Evolutionary conservation across 2,329 filamentous ascomycete genomes (phyloP), one percentile per base, ranked within the genome.

Genomic region (Coniochaeta sp.): DNA sequence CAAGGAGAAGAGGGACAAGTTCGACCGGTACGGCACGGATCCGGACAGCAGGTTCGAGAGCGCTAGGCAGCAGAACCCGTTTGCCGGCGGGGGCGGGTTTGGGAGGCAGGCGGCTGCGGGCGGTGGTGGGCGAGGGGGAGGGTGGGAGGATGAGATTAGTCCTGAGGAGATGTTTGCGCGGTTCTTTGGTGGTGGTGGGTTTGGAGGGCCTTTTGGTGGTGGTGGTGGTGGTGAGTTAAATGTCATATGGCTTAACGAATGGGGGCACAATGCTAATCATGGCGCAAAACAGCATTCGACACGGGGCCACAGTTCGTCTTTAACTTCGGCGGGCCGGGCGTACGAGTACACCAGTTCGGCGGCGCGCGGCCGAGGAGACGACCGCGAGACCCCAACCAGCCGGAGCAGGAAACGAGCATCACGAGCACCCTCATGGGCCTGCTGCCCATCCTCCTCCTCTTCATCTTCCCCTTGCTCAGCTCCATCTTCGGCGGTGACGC

Each of bases 81-180:
- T 89, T 65, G 75, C 76, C 51, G 81, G 79, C 24, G 45, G 45
- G 12, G 45, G 30, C 9, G 30, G 45, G 16, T 87, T 87, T 58
- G 76, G 75, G 16, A 68, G 63, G 45, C 67, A 73, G 33, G 70
- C 71, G 31, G 61, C 65, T 4, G 68, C 69, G 8, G 72, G 69
- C 24, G 66, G 65, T 9, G 67, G 65, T 12, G 64, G 61, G 0
- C 61, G 64, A 1, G 61, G 61, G 0, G 71, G 70, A 3, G 74
- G 73, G 76, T 96, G 87, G 70, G 89, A 94, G 51, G 91, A 94
- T 55, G 92, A 97, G 66, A 89, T 99, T 61, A 95, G 88, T 51
- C 91, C 94, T 0, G 94, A 99, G 69, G 94, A 99, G 70, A 82
- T 99, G 76, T 99, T 99, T 73, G 86, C 92, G 65, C 83, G 92